These are phyloP conservation scores for Blastobotrys persicus DNA, from an alignment of 1,139 yeast species.

Conservation along the genomic window DNA sequence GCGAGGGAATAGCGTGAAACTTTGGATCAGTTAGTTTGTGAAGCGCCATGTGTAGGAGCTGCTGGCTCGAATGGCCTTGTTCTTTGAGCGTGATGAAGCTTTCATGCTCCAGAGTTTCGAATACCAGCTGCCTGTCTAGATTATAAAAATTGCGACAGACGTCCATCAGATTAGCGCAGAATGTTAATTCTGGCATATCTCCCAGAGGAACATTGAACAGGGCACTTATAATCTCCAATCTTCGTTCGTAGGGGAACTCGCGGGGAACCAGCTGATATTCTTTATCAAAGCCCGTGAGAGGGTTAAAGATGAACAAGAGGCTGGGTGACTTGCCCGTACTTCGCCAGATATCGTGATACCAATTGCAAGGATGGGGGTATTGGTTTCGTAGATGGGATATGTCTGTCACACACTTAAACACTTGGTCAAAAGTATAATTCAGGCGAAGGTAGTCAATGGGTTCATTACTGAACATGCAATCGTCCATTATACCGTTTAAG, in stretches of 20 bases:
- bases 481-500: conserved; percentile 5
- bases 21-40: no score
- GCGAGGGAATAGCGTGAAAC: no score
- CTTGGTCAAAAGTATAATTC: conserved; percentile 5
- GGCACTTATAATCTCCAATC: not conserved
- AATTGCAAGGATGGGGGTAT: not conserved
- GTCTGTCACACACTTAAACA: conserved; percentile 1
- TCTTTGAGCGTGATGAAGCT: not conserved
- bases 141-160: not conserved
- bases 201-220: not conserved
- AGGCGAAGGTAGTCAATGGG: not conserved
- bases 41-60: no score
- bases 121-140: not conserved
- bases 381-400: not conserved
- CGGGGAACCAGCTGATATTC: not conserved
- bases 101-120: not conserved
- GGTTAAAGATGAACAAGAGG: not conserved
- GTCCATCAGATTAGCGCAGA: conserved; percentile 3
- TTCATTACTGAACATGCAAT: not conserved
- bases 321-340: not conserved
- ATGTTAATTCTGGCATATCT: not conserved
- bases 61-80: not conserved
- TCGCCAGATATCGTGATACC: conserved; percentile 6
- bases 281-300: conserved; percentile 1
- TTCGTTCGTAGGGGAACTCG: not conserved